Percentiles rank a stretch among this genome's conserved stretches.
Conservation (phyloP, 768 basidiomycete genomes). For the Tulasnella sp. region DNA sequence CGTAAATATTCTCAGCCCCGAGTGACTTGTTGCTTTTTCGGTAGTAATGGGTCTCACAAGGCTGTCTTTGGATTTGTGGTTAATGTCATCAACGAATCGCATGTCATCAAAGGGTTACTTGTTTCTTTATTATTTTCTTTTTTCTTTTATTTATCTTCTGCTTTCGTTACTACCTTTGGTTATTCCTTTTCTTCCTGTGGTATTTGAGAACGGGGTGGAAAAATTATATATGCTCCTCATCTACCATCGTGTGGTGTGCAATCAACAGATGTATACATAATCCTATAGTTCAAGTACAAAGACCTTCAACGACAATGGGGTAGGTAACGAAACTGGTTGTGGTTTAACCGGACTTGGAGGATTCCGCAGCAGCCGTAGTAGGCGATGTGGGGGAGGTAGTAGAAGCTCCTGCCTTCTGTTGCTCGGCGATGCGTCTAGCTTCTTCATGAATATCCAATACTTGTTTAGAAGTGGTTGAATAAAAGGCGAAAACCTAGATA, state of each 20-base stretch:
- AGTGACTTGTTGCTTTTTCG: too few relatives aligned
- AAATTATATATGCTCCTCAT: not conserved
- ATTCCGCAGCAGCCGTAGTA: not conserved
- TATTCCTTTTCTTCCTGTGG: not conserved
- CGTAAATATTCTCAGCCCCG: too few relatives aligned
- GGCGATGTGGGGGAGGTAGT: not conserved
- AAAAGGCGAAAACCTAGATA: conserved; percentile 38
- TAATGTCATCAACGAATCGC: too few relatives aligned
- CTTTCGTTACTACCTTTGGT: conserved; percentile 2
- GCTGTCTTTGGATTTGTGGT: too few relatives aligned
- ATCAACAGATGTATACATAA: not conserved
- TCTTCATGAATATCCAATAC: conserved; percentile 88
- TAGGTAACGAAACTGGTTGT: too few relatives aligned
- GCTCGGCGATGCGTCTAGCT: conserved; percentile 62
- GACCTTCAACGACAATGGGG: too few relatives aligned
- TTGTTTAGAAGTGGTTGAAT: conserved; percentile 80
- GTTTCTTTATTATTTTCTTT: conserved; percentile 11
- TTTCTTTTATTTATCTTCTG: conserved; percentile 6
- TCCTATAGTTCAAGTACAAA: not conserved
- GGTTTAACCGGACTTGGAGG: too few relatives aligned
- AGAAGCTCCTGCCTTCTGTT: conserved; percentile 33
- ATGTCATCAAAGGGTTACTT: conserved; percentile 14
- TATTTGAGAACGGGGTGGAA: not conserved
- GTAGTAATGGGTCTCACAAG: too few relatives aligned
- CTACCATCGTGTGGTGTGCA: not conserved